These are phyloP conservation scores for Dalechampia spathulata DNA, from an alignment of 441 rosid genomes.

Conservation along the genomic window DNA sequence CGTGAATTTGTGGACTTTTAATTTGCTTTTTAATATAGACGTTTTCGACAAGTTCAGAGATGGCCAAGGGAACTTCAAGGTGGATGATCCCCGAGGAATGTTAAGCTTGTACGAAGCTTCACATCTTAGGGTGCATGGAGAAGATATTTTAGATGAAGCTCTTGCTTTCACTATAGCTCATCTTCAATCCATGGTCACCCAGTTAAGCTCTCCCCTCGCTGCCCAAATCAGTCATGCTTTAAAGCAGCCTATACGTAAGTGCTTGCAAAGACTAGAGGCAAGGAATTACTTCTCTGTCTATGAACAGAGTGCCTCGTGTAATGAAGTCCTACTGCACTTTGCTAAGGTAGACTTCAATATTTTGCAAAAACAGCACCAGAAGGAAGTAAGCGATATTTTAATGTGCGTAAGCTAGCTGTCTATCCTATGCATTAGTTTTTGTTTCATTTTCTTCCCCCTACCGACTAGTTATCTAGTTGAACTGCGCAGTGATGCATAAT, in stretches of 20 bases:
- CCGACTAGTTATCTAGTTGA: no score
- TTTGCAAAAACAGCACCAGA: conserved; percentile 16
- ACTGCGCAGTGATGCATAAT: no score
- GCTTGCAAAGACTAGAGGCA: conserved; percentile 22
- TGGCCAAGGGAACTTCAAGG: conserved; percentile 18
- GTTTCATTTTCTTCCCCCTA: no score
- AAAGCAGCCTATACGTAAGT: conserved; percentile 15
- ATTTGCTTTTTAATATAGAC: conserved; percentile 2
- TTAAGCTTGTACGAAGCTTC: conserved; percentile 33
- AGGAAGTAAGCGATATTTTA: conserved; percentile 18
- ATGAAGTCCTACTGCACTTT: conserved; percentile 13
- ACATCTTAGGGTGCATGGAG: conserved; percentile 23
- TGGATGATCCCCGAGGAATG: conserved; percentile 15
- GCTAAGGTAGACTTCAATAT: conserved; percentile 27
- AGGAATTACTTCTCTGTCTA: conserved; percentile 15
- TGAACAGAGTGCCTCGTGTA: conserved; percentile 7
- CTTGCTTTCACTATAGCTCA: conserved; percentile 15
- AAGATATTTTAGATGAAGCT: conserved; percentile 25
- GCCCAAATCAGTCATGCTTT: conserved; percentile 19
- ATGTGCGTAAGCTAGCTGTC: conserved; percentile 13
- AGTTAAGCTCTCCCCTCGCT: neutral
- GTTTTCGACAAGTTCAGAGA: conserved; percentile 22
- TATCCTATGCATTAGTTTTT: no score
- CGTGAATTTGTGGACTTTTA: no score
- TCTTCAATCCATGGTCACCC: conserved; percentile 6